A percentile compares a stretch with the other conserved stretches of the same genome.
Conservation (phyloP, 179 eudicot species). For the Actinidia arguta region DNA sequence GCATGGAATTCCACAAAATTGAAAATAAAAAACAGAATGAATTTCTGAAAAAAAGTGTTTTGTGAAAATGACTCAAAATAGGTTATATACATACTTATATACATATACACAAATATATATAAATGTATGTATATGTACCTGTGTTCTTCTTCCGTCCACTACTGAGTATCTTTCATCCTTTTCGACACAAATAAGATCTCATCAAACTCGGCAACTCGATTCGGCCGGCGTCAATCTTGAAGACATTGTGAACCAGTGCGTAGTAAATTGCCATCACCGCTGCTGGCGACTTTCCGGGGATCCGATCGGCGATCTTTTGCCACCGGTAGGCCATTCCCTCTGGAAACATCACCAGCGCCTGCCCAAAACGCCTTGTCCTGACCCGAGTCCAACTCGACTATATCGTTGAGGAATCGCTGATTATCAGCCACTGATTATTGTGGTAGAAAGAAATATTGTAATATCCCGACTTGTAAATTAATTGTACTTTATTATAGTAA, state of each 20-base stretch:
- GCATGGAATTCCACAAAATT: too few relatives aligned
- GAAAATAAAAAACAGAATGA: too few relatives aligned
- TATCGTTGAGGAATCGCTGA: slow-evolving; percentile 15
- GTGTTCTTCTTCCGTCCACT: slow-evolving; percentile 97
- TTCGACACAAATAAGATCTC: slow-evolving; percentile 59
- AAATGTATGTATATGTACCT: slow-evolving; percentile 39
- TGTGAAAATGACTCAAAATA: too few relatives aligned
- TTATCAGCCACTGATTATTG: not conserved
- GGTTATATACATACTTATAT: not conserved
- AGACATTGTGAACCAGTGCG: slow-evolving; percentile 63
- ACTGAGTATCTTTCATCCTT: slow-evolving; percentile 91
- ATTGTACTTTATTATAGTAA: too few relatives aligned
- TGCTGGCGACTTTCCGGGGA: slow-evolving; percentile 69
- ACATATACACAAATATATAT: slow-evolving; percentile 7
- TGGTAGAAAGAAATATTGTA: too few relatives aligned
- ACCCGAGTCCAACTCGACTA: slow-evolving; percentile 51
- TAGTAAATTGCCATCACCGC: slow-evolving; percentile 67
- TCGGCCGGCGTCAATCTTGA: slow-evolving; percentile 77
- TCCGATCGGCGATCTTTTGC: slow-evolving; percentile 56
- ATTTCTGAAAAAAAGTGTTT: too few relatives aligned
- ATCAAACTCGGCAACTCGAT: slow-evolving; percentile 71
- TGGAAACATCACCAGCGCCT: slow-evolving; percentile 58
- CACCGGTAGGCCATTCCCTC: slow-evolving; percentile 54
- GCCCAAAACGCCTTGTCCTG: slow-evolving; percentile 85
- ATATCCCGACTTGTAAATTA: too few relatives aligned